Conservation (phyloP, 169 alveolate genomes). For the Babesia gibsoni region DNA sequence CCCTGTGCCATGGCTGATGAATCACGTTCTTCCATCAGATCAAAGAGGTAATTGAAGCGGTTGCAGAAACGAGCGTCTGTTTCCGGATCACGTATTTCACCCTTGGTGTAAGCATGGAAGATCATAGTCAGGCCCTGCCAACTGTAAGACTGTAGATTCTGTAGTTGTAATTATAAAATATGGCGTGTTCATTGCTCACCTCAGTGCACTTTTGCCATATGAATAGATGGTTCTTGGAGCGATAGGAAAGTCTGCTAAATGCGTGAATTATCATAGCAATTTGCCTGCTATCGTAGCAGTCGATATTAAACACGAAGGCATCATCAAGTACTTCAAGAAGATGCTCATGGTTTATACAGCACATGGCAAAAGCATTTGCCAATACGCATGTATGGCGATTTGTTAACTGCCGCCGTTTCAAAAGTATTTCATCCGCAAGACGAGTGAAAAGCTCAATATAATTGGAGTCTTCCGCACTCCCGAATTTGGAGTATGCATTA, state of each 20-base stretch:
- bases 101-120: conserved; percentile 56
- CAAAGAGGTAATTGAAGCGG: conserved; percentile 19
- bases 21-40: background rate
- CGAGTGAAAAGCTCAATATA: conserved; percentile 19
- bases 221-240: conserved; percentile 4
- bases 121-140: conserved; percentile 65
- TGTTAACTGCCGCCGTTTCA: background rate
- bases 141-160: conserved; percentile 18
- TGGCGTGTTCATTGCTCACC: conserved; percentile 1
- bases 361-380: conserved; percentile 55
- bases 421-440: conserved; percentile 30
- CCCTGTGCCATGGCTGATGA: background rate
- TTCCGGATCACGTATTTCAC: conserved; percentile 15
- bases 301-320: background rate
- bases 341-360: conserved; percentile 41
- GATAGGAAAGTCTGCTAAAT: conserved; percentile 38
- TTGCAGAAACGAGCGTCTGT: conserved; percentile 11
- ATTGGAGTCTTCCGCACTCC: conserved; percentile 37
- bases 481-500: conserved; percentile 61
- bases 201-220: conserved; percentile 32
- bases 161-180: background rate
- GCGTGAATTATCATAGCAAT: conserved; percentile 64
- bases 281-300: conserved; percentile 37
- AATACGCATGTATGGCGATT: conserved; percentile 42
- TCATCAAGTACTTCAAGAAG: conserved; percentile 30